Evolutionary conservation across 768 basidiomycete genomes (phyloP).

Genomic region (Suillus lakei): DNA sequence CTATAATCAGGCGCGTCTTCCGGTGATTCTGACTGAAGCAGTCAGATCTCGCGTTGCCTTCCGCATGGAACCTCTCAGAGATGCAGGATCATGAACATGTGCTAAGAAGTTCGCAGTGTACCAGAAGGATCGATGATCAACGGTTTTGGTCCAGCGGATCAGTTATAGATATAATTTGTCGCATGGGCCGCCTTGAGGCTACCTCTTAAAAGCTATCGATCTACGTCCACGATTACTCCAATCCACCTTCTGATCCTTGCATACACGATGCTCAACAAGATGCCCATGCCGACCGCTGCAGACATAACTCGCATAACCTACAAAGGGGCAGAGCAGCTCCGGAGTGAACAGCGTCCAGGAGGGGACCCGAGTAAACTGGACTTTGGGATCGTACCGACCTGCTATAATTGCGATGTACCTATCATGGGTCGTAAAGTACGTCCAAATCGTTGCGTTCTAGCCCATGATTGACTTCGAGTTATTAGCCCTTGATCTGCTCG

Average conservation of each 20-base stretch:
- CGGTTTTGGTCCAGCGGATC: background rate
- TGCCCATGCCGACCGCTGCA: conserved; percentile 25
- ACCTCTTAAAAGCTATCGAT: background rate
- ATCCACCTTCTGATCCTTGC: background rate
- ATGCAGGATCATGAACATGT: background rate
- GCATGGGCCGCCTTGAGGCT: background rate
- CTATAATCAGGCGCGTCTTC: background rate
- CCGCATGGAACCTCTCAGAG: background rate
- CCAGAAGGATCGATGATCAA: background rate
- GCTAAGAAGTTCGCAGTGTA: background rate
- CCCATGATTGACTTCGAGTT: background rate
- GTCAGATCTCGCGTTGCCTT: background rate
- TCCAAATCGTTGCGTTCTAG: background rate
- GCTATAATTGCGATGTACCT: conserved; percentile 25
- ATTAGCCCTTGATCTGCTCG: conserved; percentile 32
- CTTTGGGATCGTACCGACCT: conserved; percentile 26
- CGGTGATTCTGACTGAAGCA: background rate
- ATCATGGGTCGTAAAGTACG: conserved; percentile 27
- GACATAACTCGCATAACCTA: conserved; percentile 35
- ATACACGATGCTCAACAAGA: conserved; percentile 22
- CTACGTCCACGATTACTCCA: background rate
- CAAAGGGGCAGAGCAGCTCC: conserved; percentile 32
- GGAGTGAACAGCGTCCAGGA: conserved; percentile 28
- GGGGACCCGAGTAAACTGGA: conserved; percentile 35
- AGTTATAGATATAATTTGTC: background rate